These are phyloP conservation scores for Hawksworthiomyces lignivorus DNA, from an alignment of 2,329 filamentous ascomycete genomes.

Conservation along the genomic window DNA sequence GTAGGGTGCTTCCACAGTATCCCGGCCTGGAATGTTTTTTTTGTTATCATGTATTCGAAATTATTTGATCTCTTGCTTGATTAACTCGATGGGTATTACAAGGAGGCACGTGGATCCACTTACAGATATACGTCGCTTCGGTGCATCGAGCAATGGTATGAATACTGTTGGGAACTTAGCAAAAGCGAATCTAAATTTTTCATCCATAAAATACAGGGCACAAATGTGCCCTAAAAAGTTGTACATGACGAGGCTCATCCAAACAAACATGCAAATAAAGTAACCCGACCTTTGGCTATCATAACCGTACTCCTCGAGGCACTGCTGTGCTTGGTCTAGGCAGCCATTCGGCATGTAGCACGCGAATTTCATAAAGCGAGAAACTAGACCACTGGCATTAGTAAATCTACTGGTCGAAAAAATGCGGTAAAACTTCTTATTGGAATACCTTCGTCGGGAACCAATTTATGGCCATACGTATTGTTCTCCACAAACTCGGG, in stretches of 20 bases:
- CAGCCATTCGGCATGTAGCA: conserved; percentile 34
- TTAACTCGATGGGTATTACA: too few relatives aligned
- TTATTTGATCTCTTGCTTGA: not conserved
- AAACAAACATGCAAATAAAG: not conserved
- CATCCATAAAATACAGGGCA: too few relatives aligned
- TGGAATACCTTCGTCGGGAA: conserved; percentile 8
- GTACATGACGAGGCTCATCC: too few relatives aligned
- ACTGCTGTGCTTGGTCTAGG: conserved; percentile 32
- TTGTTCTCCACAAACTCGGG: conserved; percentile 39
- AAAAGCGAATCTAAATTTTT: too few relatives aligned
- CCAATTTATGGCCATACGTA: conserved; percentile 28
- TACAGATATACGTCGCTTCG: conserved; percentile 43
- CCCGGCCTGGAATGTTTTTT: conserved; percentile 27
- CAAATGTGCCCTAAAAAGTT: too few relatives aligned
- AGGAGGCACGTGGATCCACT: conserved; percentile 8
- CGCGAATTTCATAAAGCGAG: conserved; percentile 11
- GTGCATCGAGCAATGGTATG: conserved; percentile 32
- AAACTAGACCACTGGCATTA: not conserved
- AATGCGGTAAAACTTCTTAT: not conserved
- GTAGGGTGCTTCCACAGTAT: conserved; percentile 42
- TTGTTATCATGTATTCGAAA: not conserved
- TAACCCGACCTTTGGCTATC: not conserved
- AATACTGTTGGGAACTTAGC: too few relatives aligned
- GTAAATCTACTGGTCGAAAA: too few relatives aligned
- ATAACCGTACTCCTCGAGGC: not conserved